phyloP scores from a whole-genome alignment of 495 filamentous ascomycete genomes.

The Talaromyces proteolyticus region DNA sequence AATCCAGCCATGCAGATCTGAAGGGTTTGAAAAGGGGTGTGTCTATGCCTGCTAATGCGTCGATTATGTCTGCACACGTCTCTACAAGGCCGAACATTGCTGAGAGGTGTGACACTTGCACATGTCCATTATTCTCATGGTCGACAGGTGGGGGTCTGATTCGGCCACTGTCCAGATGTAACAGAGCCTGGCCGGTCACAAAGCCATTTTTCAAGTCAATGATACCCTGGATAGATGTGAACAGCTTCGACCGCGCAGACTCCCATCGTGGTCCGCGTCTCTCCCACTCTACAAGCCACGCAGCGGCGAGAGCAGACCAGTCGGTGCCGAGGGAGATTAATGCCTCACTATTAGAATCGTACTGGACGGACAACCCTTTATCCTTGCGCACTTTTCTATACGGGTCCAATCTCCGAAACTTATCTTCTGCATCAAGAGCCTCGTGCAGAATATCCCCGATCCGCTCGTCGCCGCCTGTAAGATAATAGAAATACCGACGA shows the following conservation, averaged over 20 bases:
- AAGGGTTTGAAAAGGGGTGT: constrained; percentile 18
- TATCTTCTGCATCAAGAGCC: constrained; percentile 31
- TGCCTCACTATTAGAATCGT: constrained; percentile 28
- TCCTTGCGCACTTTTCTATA: constrained; percentile 40
- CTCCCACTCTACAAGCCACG: constrained; percentile 44
- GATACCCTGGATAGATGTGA: constrained; percentile 31
- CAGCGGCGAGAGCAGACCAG: constrained; percentile 39
- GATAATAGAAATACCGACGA: constrained; percentile 38
- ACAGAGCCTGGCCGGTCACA: constrained; percentile 38
- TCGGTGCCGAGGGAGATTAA: constrained; percentile 39
- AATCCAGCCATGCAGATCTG: constrained; percentile 31
- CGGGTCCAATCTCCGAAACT: constrained; percentile 36
- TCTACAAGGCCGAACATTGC: constrained; percentile 42
- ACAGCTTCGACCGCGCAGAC: constrained; percentile 29
- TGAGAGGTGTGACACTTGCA: constrained; percentile 34
- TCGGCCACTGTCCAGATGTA: constrained; percentile 29
- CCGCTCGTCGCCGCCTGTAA: constrained; percentile 37
- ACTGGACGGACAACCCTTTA: constrained; percentile 22
- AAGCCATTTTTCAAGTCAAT: constrained; percentile 38
- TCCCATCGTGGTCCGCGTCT: constrained; percentile 35
- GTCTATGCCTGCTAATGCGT: constrained; percentile 11
- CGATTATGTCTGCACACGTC: constrained; percentile 31
- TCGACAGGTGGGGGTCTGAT: constrained; percentile 34
- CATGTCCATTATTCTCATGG: constrained; percentile 29
- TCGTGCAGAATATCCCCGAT: constrained; percentile 36